Base-by-base conservation (phyloP, 805 yeast species). In the Saturnispora besseyi region DNA sequence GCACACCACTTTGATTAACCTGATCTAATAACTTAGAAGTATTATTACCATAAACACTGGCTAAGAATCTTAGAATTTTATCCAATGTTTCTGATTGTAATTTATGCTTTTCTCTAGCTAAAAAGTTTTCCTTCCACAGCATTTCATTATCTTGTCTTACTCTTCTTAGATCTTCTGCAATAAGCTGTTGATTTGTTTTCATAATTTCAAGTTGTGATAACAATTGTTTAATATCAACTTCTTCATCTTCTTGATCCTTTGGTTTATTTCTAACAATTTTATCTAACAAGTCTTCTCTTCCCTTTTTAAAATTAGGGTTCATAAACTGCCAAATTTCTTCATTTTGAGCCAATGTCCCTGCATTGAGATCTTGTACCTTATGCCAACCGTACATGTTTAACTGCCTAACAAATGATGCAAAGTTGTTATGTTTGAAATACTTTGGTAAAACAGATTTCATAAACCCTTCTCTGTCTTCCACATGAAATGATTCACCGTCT, bases 331-430 rank as follows among this genome's bases (percentile, higher is more conserved):
- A 84, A 49, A 81, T 76, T 60, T 93, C 98, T 50, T 90, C 96
- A 40, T 69, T 68, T 51, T 70, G 73, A 50, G 76, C 74, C 52
- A 81, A 67, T 4, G 90, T 76, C 2, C 95, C 97, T 26, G 84
- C 76, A 51, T 70, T 85, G 22, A 90, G 80, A 66, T 93, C 98
- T 67, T 93, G 99, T 4, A 93, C 93, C 67, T 93, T 93, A 70
- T 90, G 98, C 96, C 97, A 93, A 10, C 99, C 99, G 64, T 93
- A 93, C 99, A 93, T 91, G 68, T 91, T 91, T 60, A 91, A 74
- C 64, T 91, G 99, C 54, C 99, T 79, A 13, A 93, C 98, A 74
- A 93, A 93, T 31, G 93, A 82, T 21, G 98, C 95, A 68, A 93
- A 90, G 64, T 93, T 91, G 53, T 87, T 84, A 68, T 93, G 99